Conservation (phyloP, 2,329 filamentous ascomycete species). For the Didymella pinodella region DNA sequence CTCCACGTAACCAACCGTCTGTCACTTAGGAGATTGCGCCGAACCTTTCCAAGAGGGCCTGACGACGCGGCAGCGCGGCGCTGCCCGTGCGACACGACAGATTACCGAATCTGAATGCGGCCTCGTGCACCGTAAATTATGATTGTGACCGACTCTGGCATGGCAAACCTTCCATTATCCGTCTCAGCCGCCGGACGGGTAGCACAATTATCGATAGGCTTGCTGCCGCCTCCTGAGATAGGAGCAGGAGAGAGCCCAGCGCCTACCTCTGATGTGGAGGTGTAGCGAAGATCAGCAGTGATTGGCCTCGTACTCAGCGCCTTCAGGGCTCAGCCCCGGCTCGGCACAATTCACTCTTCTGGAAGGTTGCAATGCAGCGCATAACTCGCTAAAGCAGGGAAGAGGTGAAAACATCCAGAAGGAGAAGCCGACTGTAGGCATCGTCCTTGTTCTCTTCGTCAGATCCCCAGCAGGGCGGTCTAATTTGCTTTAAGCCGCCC, state of each 20-base stretch:
- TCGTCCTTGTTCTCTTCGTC: slow-evolving; percentile 10
- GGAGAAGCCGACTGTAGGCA: background rate
- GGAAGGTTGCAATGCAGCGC: slow-evolving; percentile 2
- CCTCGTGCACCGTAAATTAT: slow-evolving; percentile 10
- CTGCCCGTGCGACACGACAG: slow-evolving; percentile 14
- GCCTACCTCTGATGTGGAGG: slow-evolving; percentile 10
- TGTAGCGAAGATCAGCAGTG: slow-evolving; percentile 5
- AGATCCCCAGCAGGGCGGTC: slow-evolving; percentile 14
- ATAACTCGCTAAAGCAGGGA: slow-evolving; percentile 3
- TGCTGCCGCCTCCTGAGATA: slow-evolving; percentile 8
- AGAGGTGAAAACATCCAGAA: background rate
- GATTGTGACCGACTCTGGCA: slow-evolving; percentile 2
- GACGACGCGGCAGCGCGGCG: slow-evolving; percentile 20
- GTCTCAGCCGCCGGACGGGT: slow-evolving; percentile 8
- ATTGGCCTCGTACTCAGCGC: slow-evolving; percentile 10
- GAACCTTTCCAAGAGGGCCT: slow-evolving; percentile 17
- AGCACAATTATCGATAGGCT: slow-evolving; percentile 18
- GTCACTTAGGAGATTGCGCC: slow-evolving; percentile 18
- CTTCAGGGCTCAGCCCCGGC: slow-evolving; percentile 5
- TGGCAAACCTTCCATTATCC: slow-evolving; percentile 4
- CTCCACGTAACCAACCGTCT: slow-evolving; percentile 9
- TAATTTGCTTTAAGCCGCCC: slow-evolving; percentile 17
- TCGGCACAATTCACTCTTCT: background rate
- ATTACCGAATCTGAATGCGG: slow-evolving; percentile 5
- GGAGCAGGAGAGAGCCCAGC: background rate